These are phyloP conservation scores for Knufia fluminis DNA, from an alignment of 2,329 filamentous ascomycete genomes.

Conservation along the genomic window DNA sequence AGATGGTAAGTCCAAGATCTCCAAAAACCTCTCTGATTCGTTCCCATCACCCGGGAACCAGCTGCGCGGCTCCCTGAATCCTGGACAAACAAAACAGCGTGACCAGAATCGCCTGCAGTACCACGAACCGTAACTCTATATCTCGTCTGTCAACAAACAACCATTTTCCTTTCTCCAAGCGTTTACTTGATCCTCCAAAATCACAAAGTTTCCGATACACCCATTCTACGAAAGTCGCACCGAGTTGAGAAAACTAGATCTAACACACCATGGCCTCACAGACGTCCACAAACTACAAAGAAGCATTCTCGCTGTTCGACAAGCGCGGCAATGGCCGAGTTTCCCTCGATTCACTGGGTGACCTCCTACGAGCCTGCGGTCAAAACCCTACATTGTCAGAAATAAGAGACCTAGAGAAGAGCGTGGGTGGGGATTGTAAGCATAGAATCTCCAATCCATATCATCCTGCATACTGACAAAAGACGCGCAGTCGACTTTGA, in stretches of 20 bases:
- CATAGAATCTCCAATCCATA: background rate
- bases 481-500: slow-evolving; percentile 77
- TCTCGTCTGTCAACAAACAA: slow-evolving; percentile 9
- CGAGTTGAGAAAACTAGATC: background rate
- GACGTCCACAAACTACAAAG: slow-evolving; percentile 96
- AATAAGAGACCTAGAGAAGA: slow-evolving; percentile 86
- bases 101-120: background rate
- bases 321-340: slow-evolving; percentile 97
- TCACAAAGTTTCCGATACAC: background rate
- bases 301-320: slow-evolving; percentile 99
- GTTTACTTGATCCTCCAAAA: too few relatives aligned
- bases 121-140: background rate
- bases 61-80: slow-evolving; percentile 1
- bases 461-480: too few relatives aligned
- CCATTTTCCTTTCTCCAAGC: background rate
- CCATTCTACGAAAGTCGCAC: background rate
- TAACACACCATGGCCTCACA: slow-evolving; percentile 30
- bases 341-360: slow-evolving; percentile 73
- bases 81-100: background rate
- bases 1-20: slow-evolving; percentile 10
- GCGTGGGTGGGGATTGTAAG: slow-evolving; percentile 83
- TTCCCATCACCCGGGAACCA: background rate
- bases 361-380: slow-evolving; percentile 89
- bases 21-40: slow-evolving; percentile 1
- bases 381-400: slow-evolving; percentile 95